Evolutionary conservation across 2,329 filamentous ascomycete species (phyloP), one percentile per base, ranked within the genome.

Genomic region (Colletotrichum musae): DNA sequence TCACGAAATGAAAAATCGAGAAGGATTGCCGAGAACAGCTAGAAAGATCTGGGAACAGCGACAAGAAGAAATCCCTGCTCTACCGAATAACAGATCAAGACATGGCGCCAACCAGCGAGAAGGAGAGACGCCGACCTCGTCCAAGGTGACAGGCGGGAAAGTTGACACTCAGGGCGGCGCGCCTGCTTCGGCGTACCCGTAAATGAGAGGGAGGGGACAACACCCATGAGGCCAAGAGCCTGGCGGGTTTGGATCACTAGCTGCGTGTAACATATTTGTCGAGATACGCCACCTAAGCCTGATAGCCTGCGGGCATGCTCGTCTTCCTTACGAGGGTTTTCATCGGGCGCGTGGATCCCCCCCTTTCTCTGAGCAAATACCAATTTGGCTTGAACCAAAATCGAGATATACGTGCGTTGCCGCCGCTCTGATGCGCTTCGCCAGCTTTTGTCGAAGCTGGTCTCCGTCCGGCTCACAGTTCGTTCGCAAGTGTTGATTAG

Each of bases 1-100:
- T 70, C 51, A 67, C 39, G 67, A 66, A 60, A 70, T 26, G 63
- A 51, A 63, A 66, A 69, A 61, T 48, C 67, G 26, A 70, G 51
- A 66, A 67, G 67, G 57, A 47, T 67, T 57, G 57, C 45, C 51
- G 64, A 13, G 43, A 59, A 12, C 56, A 67, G 63, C 54, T 66
- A 57, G 57, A 60, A 50, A 54, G 51, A 15, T n/a, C 21, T 41
- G 45, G 56, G 6, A 26, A 45, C 24, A 16, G 24, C 16, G 58
- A 56, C 12, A 28, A 43, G 64, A 60, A 18, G 21, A 63, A 10
- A 21, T 56, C 28, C 43, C 24, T 45, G 51, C 16, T 24, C 18
- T n/a, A 39, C 50, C 16, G 45, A 32, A 21, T 26, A 36, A 21
- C 51, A 47, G 21, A 43, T 54, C 18, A 50, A 53, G 50, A 56